Evolutionary conservation across 2,329 filamentous ascomycete species (phyloP), one percentile per base, ranked within the genome.

Genomic region (Ophiognomonia clavigignenti-juglandacearum): DNA sequence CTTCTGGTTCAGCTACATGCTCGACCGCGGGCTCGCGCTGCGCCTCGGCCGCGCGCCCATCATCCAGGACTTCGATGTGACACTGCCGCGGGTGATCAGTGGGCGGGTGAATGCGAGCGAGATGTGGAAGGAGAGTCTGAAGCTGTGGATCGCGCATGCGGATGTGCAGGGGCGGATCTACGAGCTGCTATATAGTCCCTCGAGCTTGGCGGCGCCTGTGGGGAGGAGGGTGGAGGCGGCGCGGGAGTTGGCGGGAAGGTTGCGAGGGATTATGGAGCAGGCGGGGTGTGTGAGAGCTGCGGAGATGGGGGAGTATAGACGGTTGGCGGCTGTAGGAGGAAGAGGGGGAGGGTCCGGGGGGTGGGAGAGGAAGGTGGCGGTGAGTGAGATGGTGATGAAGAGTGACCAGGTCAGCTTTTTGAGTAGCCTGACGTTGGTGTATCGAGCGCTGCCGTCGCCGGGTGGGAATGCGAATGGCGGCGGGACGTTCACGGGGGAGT

Each of bases 161-260:
- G 71, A 71, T 20, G 68, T 85, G 9, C 75, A 83, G 52, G 77
- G 79, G 13, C 67, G 75, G 13, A 72, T 81, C 5, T 85, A 85
- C 54, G 73, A 77, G 53, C 59, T 69, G 32, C 60, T 80, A 5
- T 85, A 84, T 53, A 75, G 73, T 50, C 71, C 73, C 1, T 61
- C 65, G 6, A 72, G 74, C 3, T 57, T 77, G 34, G 60, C 61
- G 2, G 61, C 63, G 24, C 64, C 69, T 1, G 66, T 64, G 4
- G 62, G 64, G 7, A 63, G 69, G 36, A 63, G 76, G 1, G 60
- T 64, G 18, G 62, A 65, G 24, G 63, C 64, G 52, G 75, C 67
- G 11, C 63, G 57, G 35, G 56, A 51, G 34, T 61, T 73, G 19
- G 68, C 68, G 14, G 60, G 59, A 13, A 64, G 69, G 48, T 67